phyloP scores from a whole-genome alignment of 495 filamentous ascomycete species.

The Endocarpon pusillum region DNA sequence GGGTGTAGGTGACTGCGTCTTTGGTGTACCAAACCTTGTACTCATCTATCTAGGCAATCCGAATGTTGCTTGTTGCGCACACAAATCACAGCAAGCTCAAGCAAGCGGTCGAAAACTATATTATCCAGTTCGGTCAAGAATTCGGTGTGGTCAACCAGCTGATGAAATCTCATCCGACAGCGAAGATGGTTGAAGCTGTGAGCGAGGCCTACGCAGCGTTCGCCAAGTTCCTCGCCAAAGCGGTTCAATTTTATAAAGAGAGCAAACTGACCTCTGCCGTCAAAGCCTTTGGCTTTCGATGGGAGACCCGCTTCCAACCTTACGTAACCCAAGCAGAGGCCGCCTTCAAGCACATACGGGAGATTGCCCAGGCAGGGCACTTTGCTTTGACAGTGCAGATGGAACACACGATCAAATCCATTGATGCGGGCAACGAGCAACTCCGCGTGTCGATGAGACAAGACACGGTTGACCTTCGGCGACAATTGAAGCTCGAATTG shows the following conservation, averaged over 20 bases:
- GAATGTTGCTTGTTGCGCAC: constrained; percentile 8
- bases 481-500: too few species aligned
- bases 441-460: too few species aligned
- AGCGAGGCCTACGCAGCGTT: constrained; percentile 6
- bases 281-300: constrained; percentile 6
- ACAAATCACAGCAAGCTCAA: constrained; percentile 7
- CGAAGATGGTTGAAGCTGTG: constrained; percentile 9
- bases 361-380: constrained; percentile 15
- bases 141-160: constrained; percentile 10
- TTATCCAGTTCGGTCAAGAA: constrained; percentile 5
- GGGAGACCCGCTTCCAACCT: constrained; percentile 7
- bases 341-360: constrained; percentile 5
- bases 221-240: constrained; percentile 8
- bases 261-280: constrained; percentile 3
- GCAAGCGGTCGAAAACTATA: constrained; percentile 5
- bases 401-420: too few species aligned
- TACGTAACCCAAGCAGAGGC: constrained; percentile 3
- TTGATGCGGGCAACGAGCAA: too few species aligned
- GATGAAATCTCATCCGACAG: constrained; percentile 6
- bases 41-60: too few species aligned
- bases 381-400: constrained; percentile 23
- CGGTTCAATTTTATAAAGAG: constrained; percentile 5
- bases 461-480: too few species aligned
- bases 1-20: too few species aligned
- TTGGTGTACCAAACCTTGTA: too few species aligned